Percentiles rank a stretch among this genome's conserved stretches.
Evolutionary conservation across 2,329 filamentous ascomycete genomes (phyloP).

Genomic region (Zymoseptoria passerinii): DNA sequence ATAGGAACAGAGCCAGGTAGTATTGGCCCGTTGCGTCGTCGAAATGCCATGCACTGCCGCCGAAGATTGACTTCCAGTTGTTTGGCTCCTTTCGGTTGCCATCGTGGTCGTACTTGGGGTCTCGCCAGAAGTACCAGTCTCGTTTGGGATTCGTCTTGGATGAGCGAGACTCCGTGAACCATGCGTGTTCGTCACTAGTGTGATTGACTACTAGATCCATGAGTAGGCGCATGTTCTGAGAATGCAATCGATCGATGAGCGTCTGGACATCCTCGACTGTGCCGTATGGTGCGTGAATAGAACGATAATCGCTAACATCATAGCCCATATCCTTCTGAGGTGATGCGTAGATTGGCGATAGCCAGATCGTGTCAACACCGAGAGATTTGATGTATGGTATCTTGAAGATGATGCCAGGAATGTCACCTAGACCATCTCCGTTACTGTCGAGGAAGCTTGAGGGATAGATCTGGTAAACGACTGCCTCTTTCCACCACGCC

Average conservation of each 20-base stretch:
- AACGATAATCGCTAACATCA: slow-evolving; percentile 40
- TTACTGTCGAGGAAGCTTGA: slow-evolving; percentile 49
- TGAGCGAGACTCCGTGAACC: slow-evolving; percentile 49
- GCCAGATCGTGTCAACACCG: slow-evolving; percentile 41
- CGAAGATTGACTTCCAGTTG: slow-evolving; percentile 38
- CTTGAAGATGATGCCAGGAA: slow-evolving; percentile 55
- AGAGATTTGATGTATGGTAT: slow-evolving; percentile 52
- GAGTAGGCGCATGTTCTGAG: slow-evolving; percentile 41
- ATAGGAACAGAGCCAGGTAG: slow-evolving; percentile 40
- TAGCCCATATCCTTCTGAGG: slow-evolving; percentile 42
- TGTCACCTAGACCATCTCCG: slow-evolving; percentile 53
- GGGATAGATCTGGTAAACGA: slow-evolving; percentile 47
- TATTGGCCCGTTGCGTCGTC: slow-evolving; percentile 40
- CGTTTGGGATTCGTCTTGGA: slow-evolving; percentile 45
- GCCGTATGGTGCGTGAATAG: slow-evolving; percentile 41
- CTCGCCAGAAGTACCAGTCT: slow-evolving; percentile 61
- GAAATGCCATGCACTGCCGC: slow-evolving; percentile 37
- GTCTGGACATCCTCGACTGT: slow-evolving; percentile 39
- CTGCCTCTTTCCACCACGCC: slow-evolving; percentile 33
- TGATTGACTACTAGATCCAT: slow-evolving; percentile 35
- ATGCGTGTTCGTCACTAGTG: slow-evolving; percentile 29
- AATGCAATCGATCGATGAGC: slow-evolving; percentile 35
- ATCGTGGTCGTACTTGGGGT: slow-evolving; percentile 44
- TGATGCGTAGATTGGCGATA: slow-evolving; percentile 39
- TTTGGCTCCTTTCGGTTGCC: slow-evolving; percentile 52